Evolutionary conservation across 1,139 yeast species (phyloP), one percentile per base, ranked within the genome.

Genomic region (Saccharomyces hybrid): DNA sequence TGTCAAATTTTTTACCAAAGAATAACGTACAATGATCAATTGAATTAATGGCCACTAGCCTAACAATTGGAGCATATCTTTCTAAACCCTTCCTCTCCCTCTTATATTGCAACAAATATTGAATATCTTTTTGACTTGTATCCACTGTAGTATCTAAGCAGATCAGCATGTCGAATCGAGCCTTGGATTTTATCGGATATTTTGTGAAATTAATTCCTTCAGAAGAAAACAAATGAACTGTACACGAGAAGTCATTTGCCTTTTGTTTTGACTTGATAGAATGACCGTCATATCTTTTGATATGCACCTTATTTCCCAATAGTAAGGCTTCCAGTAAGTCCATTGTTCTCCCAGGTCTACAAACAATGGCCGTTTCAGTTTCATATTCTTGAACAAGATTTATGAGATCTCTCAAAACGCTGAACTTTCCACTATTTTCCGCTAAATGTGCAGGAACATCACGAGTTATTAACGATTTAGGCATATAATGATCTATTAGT

Each of bases 381-480:
- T 69, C 65, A 31, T 69, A 70, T 44, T 73, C 73, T 47, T 75
- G 77, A 14, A 78, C 63, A 20, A 76, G 61, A 6, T 72, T 69
- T 47, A 84, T 66, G 54, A 85, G 68, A 67, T 86, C 87, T 54
- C 77, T 78, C 57, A 89, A 71, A 1, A 85, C 88, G 56, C 78
- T 78, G 70, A 90, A 90, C 68, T 90, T 91, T 30, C 97, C 97
- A 67, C 95, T 85, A 4, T 95, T 84, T 52, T 86, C 91, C 11
- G 86, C 86, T 53, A 91, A 70, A 64, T 85, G 81, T 46, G 75
- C 75, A 2, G 96, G 93, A 60, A 86, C 83, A 61, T 90, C 97
- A 67, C 86, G 84, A 53, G 84, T 81, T 5, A 84, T 77, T 56
- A 91, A 73, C 59, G 86, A 85, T 66, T 88, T 89, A 27, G 97